A percentile compares a stretch with the other conserved stretches of the same genome.
phyloP scores from a whole-genome alignment of 2,329 filamentous ascomycete species.

The Ophiostoma australiae region DNA sequence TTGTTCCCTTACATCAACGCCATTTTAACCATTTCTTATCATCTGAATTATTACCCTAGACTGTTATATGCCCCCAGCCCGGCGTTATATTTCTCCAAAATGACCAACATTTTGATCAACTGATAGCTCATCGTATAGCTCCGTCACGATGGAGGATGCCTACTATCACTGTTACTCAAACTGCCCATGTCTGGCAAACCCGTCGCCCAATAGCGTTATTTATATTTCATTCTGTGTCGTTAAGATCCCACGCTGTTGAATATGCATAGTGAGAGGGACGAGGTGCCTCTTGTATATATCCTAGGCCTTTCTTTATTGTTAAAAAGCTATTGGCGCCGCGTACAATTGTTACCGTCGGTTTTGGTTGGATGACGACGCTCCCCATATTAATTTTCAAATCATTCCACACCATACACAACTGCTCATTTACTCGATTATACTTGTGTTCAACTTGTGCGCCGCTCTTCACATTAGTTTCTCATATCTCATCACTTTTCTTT shows the following conservation, averaged over 20 bases:
- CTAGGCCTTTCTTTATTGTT: neutral
- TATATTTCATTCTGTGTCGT: neutral
- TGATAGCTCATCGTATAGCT: neutral
- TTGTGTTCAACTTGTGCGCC: neutral
- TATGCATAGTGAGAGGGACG: neutral
- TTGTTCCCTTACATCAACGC: neutral
- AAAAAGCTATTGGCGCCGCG: neutral
- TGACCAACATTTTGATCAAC: neutral
- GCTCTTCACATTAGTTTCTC: neutral
- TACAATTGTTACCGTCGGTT: neutral
- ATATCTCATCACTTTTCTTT: neutral
- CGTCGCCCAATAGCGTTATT: neutral
- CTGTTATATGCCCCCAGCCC: neutral
- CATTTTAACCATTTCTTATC: neutral
- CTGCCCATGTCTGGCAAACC: neutral
- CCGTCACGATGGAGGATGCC: too few relatives aligned
- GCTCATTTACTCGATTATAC: neutral
- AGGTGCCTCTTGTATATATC: neutral
- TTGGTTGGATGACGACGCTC: slow-evolving; percentile 6
- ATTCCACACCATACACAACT: neutral
- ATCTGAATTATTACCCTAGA: neutral
- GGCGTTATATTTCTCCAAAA: neutral
- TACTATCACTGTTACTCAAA: neutral
- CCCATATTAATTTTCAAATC: neutral
- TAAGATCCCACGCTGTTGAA: neutral